A percentile compares a stretch with the other conserved stretches of the same genome.
Evolutionary conservation across 257 asterid species (phyloP).

Genomic region (Lycium barbarum): DNA sequence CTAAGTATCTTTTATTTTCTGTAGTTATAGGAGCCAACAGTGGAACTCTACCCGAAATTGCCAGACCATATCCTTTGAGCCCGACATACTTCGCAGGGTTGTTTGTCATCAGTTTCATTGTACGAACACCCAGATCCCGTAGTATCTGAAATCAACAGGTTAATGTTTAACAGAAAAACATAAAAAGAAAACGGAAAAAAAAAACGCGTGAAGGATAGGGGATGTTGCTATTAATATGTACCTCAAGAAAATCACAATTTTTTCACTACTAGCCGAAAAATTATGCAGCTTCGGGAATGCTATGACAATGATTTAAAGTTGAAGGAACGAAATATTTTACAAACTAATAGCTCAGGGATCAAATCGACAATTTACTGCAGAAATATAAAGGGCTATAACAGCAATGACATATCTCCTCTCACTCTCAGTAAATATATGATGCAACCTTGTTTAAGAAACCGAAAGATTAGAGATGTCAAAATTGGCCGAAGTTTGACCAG

Average conservation of each 20-base stretch:
- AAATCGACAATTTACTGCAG: background rate
- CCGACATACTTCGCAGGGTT: conserved; percentile 94
- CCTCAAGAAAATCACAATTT: background rate
- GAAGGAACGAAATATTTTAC: background rate
- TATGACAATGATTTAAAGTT: background rate
- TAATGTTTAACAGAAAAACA: background rate
- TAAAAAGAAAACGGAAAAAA: background rate
- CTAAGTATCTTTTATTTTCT: conserved; percentile 84
- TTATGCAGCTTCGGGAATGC: background rate
- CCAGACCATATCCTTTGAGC: conserved; percentile 91
- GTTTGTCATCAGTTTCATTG: conserved; percentile 97
- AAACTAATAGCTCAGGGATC: background rate
- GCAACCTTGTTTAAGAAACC: background rate
- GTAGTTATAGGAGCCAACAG: conserved; percentile 76
- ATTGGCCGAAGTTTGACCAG: no score
- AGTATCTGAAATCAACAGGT: conserved; percentile 61
- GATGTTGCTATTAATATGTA: background rate
- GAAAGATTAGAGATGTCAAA: background rate
- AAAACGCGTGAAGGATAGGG: background rate
- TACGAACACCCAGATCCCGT: conserved; percentile 92
- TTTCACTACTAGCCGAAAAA: background rate
- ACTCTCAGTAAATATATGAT: background rate
- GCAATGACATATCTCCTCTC: background rate
- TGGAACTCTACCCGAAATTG: conserved; percentile 83
- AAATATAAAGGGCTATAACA: background rate